These are phyloP conservation scores for Aurantiochytrium sp. DNA, from an alignment of 108 stramenopile species.

Conservation along the genomic window DNA sequence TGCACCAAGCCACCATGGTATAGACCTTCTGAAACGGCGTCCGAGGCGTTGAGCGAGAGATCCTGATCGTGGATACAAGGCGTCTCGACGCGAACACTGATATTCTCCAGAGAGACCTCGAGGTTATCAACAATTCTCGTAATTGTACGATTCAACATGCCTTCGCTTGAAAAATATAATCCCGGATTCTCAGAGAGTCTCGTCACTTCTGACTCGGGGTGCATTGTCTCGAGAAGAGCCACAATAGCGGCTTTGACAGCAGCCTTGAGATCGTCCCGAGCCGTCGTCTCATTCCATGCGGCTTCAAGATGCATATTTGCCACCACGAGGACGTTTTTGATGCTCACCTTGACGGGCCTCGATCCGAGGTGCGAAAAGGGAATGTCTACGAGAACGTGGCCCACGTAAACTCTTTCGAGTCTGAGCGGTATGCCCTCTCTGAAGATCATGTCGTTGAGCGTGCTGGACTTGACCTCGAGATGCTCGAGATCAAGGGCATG, in stretches of 20 bases:
- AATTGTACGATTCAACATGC: constrained; percentile 4
- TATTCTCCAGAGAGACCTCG: neutral
- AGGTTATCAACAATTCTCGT: neutral
- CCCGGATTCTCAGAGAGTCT: neutral
- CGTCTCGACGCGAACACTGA: neutral
- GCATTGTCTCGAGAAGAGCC: neutral
- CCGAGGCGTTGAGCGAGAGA: neutral
- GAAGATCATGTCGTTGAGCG: neutral
- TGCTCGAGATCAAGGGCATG: neutral
- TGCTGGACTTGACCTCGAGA: neutral
- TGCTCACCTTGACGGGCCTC: neutral
- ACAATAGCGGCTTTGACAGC: neutral
- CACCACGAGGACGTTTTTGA: neutral
- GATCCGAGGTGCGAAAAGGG: neutral
- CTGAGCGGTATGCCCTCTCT: neutral
- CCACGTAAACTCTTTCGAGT: neutral
- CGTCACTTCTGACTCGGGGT: neutral
- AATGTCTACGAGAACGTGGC: neutral
- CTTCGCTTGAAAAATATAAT: neutral
- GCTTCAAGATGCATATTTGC: neutral
- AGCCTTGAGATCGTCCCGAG: neutral
- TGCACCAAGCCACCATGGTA: neutral
- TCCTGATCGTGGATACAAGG: neutral
- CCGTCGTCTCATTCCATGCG: neutral
- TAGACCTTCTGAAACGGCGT: neutral